A percentile compares a stretch with the other conserved stretches of the same genome.
These are phyloP conservation scores for Alternaria sp. DNA, from an alignment of 2,329 filamentous ascomycete species.

Conservation along the genomic window DNA sequence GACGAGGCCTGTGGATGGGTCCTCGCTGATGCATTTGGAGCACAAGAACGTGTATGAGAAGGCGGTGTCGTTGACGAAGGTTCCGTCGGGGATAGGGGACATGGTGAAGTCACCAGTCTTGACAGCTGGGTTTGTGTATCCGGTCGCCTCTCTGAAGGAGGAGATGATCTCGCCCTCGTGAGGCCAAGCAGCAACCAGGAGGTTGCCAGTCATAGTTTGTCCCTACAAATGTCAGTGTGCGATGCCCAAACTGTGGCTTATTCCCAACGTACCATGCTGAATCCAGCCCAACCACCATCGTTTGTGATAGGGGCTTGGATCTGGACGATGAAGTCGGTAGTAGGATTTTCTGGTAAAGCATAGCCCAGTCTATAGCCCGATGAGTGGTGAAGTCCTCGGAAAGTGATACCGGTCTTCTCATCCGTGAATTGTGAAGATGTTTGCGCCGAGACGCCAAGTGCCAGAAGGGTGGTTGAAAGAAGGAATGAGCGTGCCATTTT, in stretches of 20 bases:
- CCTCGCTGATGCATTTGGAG: conserved; percentile 46
- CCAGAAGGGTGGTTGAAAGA: conserved; percentile 39
- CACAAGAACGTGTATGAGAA: conserved; percentile 66
- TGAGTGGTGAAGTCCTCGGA: conserved; percentile 43
- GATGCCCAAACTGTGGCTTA: background rate
- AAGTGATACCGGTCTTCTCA: conserved; percentile 45
- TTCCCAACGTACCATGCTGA: conserved; percentile 42
- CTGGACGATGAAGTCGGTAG: conserved; percentile 64
- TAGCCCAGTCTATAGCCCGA: conserved; percentile 61
- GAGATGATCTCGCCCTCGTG: conserved; percentile 58
- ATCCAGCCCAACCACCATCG: conserved; percentile 60
- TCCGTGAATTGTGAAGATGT: conserved; percentile 41
- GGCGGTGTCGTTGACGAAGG: conserved; percentile 63
- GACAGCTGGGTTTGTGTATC: conserved; percentile 60
- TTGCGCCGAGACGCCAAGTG: conserved; percentile 39
- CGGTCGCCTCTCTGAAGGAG: conserved; percentile 57
- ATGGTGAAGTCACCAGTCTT: conserved; percentile 56
- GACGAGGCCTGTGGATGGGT: conserved; percentile 29
- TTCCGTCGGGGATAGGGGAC: conserved; percentile 60
- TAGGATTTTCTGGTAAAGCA: conserved; percentile 59
- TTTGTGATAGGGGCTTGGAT: conserved; percentile 57
- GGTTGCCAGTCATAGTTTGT: conserved; percentile 59
- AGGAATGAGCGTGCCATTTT: conserved; percentile 43
- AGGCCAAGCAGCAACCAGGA: conserved; percentile 64
- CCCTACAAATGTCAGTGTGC: conserved; percentile 41